Conservation (phyloP, 495 filamentous ascomycete genomes). For the Penicillium coprophilum region DNA sequence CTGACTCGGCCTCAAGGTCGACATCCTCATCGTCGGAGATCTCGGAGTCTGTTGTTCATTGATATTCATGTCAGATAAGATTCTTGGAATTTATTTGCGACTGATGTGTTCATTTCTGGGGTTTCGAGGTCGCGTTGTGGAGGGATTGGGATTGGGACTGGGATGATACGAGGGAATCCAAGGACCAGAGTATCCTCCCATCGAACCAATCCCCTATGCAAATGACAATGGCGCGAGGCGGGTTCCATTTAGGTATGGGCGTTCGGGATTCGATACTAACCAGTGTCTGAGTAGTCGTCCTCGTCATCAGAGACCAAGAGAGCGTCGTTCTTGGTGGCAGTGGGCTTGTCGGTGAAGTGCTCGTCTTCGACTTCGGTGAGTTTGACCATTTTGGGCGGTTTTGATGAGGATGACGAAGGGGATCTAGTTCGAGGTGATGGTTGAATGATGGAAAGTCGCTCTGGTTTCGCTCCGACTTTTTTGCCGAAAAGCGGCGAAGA, state of each 20-base stretch:
- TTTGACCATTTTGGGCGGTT: slow-evolving; percentile 78
- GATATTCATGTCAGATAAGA: slow-evolving; percentile 27
- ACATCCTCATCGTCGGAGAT: slow-evolving; percentile 52
- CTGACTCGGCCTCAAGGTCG: slow-evolving; percentile 53
- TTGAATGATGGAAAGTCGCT: slow-evolving; percentile 31
- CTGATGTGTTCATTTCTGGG: slow-evolving; percentile 11
- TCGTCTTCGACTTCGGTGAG: slow-evolving; percentile 95
- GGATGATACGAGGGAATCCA: not conserved
- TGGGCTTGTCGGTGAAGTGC: slow-evolving; percentile 77
- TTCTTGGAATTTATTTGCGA: slow-evolving; percentile 17
- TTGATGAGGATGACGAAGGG: slow-evolving; percentile 18
- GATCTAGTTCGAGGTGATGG: slow-evolving; percentile 18
- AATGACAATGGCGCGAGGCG: slow-evolving; percentile 12
- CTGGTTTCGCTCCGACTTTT: slow-evolving; percentile 46
- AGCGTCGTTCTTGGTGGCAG: slow-evolving; percentile 52
- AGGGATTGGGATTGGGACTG: slow-evolving; percentile 1
- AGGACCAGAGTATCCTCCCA: not conserved
- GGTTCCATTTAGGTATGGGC: slow-evolving; percentile 7
- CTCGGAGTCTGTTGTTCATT: slow-evolving; percentile 48
- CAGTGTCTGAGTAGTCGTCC: slow-evolving; percentile 87
- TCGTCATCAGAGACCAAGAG: slow-evolving; percentile 69
- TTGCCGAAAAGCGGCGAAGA: slow-evolving; percentile 49
- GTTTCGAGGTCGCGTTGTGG: not conserved
- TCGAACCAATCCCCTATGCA: not conserved
- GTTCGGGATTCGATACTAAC: slow-evolving; percentile 49